Percentiles rank a stretch among this genome's conserved stretches.
These are phyloP conservation scores for Kodamaea fungicola DNA, from an alignment of 1,139 yeast genomes.

Conservation along the genomic window DNA sequence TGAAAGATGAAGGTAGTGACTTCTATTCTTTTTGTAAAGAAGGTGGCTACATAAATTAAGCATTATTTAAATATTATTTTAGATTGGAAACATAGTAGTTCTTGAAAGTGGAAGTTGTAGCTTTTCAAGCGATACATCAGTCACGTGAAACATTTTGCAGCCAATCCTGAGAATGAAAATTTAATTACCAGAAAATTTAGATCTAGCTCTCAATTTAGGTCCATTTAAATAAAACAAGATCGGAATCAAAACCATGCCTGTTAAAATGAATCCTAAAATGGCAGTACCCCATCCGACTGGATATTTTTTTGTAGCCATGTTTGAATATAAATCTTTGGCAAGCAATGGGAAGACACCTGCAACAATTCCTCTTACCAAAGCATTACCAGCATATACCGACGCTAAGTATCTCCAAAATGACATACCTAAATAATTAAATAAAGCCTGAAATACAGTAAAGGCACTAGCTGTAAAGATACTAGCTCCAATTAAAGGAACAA, in stretches of 20 bases:
- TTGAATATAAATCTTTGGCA: constrained; percentile 47
- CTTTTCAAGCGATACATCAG: too few relatives aligned
- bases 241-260: constrained; percentile 43
- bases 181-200: constrained; percentile 28
- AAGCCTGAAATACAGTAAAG: constrained; percentile 39
- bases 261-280: constrained; percentile 41
- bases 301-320: constrained; percentile 39
- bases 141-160: too few relatives aligned
- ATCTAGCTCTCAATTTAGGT: constrained; percentile 44
- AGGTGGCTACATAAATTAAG: constrained; percentile 14
- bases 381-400: constrained; percentile 57
- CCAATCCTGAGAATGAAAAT: too few relatives aligned
- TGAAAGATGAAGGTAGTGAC: constrained; percentile 14
- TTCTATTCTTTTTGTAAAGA: constrained; percentile 20
- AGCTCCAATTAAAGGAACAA: constrained; percentile 41
- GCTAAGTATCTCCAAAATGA: constrained; percentile 44
- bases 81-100: too few relatives aligned
- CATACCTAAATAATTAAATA: constrained; percentile 30
- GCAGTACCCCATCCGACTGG: constrained; percentile 59
- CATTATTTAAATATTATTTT: neutral
- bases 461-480: constrained; percentile 33
- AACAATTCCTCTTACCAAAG: constrained; percentile 46
- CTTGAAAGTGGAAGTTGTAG: too few relatives aligned
- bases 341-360: constrained; percentile 65
- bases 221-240: constrained; percentile 46